Conservation (phyloP, 257 asterid genomes). For the Apocynum venetum region DNA sequence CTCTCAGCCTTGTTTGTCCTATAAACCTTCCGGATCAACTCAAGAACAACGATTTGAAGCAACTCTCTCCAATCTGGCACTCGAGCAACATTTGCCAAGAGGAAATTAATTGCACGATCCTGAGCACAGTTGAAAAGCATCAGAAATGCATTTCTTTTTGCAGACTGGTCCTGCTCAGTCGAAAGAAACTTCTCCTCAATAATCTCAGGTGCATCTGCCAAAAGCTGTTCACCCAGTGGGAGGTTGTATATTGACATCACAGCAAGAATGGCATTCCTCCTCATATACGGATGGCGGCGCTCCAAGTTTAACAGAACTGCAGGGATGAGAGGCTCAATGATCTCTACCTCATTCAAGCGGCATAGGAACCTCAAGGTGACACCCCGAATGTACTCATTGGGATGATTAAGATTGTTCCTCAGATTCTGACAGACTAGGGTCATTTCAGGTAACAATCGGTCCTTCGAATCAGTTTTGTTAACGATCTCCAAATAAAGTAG, state of each 20-base stretch:
- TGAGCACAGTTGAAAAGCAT: conserved; percentile 91
- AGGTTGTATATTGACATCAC: conserved; percentile 82
- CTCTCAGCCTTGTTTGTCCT: conserved; percentile 85
- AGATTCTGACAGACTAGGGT: conserved; percentile 85
- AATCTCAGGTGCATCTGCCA: conserved; percentile 97
- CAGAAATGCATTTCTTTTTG: conserved; percentile 90
- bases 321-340: conserved; percentile 84
- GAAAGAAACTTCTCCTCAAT: conserved; percentile 65
- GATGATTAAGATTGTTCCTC: conserved; percentile 80
- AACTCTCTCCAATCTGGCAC: conserved; percentile 85
- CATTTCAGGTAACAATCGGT: conserved; percentile 82
- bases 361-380: conserved; percentile 89
- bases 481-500: conserved; percentile 75
- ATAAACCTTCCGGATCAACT: conserved; percentile 82
- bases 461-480: conserved; percentile 84
- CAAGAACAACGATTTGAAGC: conserved; percentile 90
- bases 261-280: conserved; percentile 87
- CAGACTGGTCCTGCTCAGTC: conserved; percentile 80
- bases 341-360: conserved; percentile 81
- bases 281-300: conserved; percentile 75
- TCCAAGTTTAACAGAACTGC: conserved; percentile 79
- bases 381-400: conserved; percentile 93
- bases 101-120: conserved; percentile 80
- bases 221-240: conserved; percentile 84
- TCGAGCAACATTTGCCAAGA: conserved; percentile 65